These are phyloP conservation scores for Xylariaceae sp. DNA, from an alignment of 2,329 filamentous ascomycete species.

Conservation along the genomic window DNA sequence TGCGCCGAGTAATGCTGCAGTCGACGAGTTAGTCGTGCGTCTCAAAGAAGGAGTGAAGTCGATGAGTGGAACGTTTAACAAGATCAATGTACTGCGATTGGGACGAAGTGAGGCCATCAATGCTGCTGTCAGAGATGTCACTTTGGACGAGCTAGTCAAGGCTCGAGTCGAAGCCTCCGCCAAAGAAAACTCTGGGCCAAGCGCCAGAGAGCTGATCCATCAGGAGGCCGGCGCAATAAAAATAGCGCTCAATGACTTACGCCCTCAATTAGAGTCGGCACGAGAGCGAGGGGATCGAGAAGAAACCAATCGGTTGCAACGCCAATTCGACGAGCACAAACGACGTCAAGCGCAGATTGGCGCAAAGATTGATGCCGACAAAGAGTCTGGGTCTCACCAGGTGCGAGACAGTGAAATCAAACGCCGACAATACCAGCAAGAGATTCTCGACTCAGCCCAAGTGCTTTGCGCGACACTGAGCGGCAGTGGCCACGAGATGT, in stretches of 20 bases:
- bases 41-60: conserved; percentile 86
- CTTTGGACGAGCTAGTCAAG: conserved; percentile 86
- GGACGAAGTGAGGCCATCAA: conserved; percentile 94
- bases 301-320: conserved; percentile 57
- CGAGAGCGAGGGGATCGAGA: conserved; percentile 52
- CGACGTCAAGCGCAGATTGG: conserved; percentile 74
- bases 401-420: conserved; percentile 84
- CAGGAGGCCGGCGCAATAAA: conserved; percentile 70
- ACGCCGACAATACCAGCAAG: conserved; percentile 80
- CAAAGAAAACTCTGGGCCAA: conserved; percentile 56
- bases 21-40: conserved; percentile 92
- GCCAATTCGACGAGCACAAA: conserved; percentile 76
- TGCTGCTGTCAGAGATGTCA: conserved; percentile 82
- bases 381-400: conserved; percentile 79
- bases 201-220: conserved; percentile 58
- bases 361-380: conserved; percentile 79
- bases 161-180: conserved; percentile 62
- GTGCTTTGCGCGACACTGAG: conserved; percentile 94
- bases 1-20: conserved; percentile 96
- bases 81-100: conserved; percentile 83
- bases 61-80: conserved; percentile 66
- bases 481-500: conserved; percentile 95
- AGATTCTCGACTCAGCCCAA: conserved; percentile 86
- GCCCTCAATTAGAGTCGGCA: conserved; percentile 67
- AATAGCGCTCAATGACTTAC: conserved; percentile 67